phyloP scores from a whole-genome alignment of 495 filamentous ascomycete species.

The Aspergillus funiculosus region DNA sequence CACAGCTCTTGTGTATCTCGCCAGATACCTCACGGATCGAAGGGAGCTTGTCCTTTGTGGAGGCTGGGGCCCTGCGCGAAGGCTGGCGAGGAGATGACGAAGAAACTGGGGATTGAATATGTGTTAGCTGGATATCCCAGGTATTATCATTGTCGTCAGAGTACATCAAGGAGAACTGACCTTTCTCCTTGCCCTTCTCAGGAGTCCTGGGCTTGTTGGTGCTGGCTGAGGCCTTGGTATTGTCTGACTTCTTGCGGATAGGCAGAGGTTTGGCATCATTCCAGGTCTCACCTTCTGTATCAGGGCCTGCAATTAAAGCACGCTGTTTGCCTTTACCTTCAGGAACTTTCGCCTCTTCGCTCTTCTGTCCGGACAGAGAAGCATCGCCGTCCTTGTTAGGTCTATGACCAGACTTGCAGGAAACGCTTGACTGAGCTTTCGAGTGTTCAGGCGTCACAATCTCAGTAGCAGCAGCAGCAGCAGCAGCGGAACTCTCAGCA shows the following conservation, averaged over 20 bases:
- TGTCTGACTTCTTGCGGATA: neutral
- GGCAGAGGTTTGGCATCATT: neutral
- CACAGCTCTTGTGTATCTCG: neutral
- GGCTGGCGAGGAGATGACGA: neutral
- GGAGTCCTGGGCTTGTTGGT: neutral
- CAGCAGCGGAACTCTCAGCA: too few species aligned
- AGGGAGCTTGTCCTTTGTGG: slow-evolving; percentile 9
- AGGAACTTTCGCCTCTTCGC: too few species aligned
- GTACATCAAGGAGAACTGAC: neutral
- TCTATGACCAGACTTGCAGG: neutral
- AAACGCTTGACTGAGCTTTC: too few species aligned
- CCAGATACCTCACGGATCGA: slow-evolving; percentile 4
- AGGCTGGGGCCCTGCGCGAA: neutral
- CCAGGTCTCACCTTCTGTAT: neutral
- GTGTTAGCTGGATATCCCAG: neutral
- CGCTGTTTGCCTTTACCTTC: neutral
- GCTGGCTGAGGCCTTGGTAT: neutral
- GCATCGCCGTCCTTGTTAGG: neutral
- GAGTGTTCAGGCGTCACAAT: too few species aligned
- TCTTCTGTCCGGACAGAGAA: neutral
- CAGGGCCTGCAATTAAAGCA: neutral
- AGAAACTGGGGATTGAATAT: neutral
- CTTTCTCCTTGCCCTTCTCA: neutral
- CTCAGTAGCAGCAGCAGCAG: too few species aligned
- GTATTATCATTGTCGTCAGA: too few species aligned